Evolutionary conservation across 306 rosid genomes (phyloP).

Genomic region (Glycine soja): DNA sequence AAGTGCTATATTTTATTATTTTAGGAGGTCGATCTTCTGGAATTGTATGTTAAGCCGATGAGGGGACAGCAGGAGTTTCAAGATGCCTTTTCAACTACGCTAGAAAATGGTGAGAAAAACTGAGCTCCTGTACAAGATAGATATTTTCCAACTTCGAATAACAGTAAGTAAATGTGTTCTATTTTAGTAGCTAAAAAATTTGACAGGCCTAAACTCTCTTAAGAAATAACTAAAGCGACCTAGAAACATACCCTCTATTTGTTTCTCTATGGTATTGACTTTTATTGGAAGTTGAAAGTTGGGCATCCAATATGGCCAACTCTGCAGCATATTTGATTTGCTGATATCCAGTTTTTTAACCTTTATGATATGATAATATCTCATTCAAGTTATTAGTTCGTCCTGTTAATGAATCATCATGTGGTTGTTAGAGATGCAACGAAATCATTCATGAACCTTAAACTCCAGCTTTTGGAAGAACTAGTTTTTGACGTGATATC

Average conservation of each 20-base stretch:
- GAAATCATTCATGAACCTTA: conserved; percentile 5
- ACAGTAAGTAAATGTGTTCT: background rate
- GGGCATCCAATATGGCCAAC: conserved; percentile 6
- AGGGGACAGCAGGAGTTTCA: background rate
- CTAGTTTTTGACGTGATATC: background rate
- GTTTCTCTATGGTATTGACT: conserved; percentile 1
- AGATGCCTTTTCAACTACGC: background rate
- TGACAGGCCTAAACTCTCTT: background rate
- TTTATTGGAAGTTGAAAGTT: conserved; percentile 15
- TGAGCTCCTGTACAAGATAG: background rate
- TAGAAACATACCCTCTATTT: background rate
- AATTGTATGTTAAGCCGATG: background rate
- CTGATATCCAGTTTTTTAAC: conserved; percentile 3
- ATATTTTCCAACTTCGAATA: conserved; percentile 22
- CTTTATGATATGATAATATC: conserved; percentile 9
- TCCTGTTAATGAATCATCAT: background rate
- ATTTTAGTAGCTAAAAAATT: too few species aligned
- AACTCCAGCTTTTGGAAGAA: conserved; percentile 2
- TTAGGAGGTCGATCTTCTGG: background rate
- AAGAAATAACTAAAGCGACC: background rate
- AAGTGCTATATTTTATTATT: background rate
- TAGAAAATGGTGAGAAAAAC: background rate
- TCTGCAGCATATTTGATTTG: conserved; percentile 1
- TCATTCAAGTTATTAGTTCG: background rate
- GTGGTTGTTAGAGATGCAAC: background rate